phyloP scores from a whole-genome alignment of 2,329 filamentous ascomycete species.

The Stromatinia cepivora region DNA sequence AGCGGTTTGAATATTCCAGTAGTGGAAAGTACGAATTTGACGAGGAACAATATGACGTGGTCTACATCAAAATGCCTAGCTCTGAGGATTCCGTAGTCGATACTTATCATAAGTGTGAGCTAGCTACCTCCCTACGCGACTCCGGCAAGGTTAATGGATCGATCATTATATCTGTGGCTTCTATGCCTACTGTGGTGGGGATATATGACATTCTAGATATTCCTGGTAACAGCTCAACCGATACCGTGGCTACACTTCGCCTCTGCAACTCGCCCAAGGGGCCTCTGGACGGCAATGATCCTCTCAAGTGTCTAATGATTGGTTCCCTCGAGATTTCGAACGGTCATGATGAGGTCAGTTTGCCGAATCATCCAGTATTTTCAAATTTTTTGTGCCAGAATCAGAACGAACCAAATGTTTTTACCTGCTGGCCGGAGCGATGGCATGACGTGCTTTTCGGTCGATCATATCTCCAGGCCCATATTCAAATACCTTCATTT shows the following conservation, averaged over 20 bases:
- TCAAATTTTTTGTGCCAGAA: background rate
- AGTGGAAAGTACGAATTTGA: background rate
- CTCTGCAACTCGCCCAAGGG: background rate
- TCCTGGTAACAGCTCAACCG: background rate
- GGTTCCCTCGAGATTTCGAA: background rate
- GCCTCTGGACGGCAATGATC: background rate
- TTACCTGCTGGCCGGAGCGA: background rate
- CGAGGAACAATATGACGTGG: background rate
- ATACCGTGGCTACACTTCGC: background rate
- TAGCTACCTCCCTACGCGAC: background rate
- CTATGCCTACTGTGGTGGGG: background rate
- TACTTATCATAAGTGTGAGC: background rate
- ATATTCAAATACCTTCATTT: no score
- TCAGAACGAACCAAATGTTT: background rate
- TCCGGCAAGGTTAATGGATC: background rate
- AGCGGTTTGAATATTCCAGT: background rate
- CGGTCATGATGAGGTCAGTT: no score
- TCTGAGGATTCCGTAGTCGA: no score
- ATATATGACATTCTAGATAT: background rate
- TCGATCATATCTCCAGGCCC: background rate
- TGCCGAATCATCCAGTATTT: background rate
- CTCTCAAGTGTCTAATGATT: background rate
- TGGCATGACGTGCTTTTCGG: background rate
- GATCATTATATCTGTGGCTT: background rate
- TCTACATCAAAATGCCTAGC: background rate